Evolutionary conservation across 345 rosid species (phyloP), one percentile per base, ranked within the genome.

Genomic region (Punica granatum): DNA sequence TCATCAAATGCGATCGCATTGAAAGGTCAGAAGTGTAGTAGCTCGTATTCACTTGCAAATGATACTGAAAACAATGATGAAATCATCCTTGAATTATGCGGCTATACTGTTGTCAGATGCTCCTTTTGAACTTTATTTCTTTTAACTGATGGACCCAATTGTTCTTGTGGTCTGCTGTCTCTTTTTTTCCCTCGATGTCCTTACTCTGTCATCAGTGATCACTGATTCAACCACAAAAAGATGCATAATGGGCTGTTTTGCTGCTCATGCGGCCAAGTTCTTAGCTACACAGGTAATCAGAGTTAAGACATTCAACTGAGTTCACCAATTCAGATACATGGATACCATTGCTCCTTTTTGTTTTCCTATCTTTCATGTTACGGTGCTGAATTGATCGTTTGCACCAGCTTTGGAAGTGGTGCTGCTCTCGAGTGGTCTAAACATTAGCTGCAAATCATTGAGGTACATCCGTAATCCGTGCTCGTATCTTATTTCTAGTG

Each of bases 1-100:
- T 87, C 96, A 71, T 92, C 90, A 65, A 92, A 85, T 59, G 69
- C 68, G 12, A 90, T 87, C 41, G 92, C 96, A 54, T 67, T 90
- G 73, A 84, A 81, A 92, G 98, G 96, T 88, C 32, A 78, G 85
- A 70, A 12, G 37, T 23, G n/a, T 25, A 21, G 28, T n/a, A 25
- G 9, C 42, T 61, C 42, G 19, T 25, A n/a, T 19, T 23, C 35
- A 12, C 12, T 48, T 43, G 66, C 33, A 12, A 14, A 16, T 39
- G 51, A 65, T 41, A 46, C 53, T 33, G 23, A 62, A 34, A 7
- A 34, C 19, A 34, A n/a, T 62, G 23, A 39, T 18, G n/a, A 63
- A 39, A 35, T 2, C 42, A 15, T 36, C 61, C 26, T 5, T 56
- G 60, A 23, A 54, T 54, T 1, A 25, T 54, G 32, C 10, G 7